phyloP scores from a whole-genome alignment of 2,329 filamentous ascomycete species.

The Aspergillus sojae region DNA sequence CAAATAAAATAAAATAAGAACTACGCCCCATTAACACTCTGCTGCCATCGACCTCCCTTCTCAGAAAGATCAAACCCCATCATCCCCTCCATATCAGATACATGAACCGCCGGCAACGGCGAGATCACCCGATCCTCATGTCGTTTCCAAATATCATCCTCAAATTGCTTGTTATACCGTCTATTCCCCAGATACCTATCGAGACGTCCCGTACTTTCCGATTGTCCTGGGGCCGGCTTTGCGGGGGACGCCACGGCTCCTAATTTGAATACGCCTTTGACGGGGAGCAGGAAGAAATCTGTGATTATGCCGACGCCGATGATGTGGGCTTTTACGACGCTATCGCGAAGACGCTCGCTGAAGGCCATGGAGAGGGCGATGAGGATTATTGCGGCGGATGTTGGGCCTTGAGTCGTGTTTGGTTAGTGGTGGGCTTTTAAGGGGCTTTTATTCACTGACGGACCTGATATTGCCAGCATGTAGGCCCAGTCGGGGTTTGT shows the following conservation, averaged over 20 bases:
- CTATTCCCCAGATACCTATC: conserved; percentile 30
- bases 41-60: conserved; percentile 10
- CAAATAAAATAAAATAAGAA: not conserved
- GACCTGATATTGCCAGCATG: conserved; percentile 35
- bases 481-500: conserved; percentile 38
- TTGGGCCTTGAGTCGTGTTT: conserved; percentile 27
- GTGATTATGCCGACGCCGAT: conserved; percentile 24
- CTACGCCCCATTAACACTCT: not conserved
- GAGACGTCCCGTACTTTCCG: conserved; percentile 28
- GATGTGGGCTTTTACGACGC: conserved; percentile 26
- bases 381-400: conserved; percentile 56
- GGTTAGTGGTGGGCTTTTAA: not conserved
- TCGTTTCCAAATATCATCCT: conserved; percentile 36
- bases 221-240: conserved; percentile 7
- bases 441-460: not conserved
- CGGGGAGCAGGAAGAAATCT: conserved; percentile 27
- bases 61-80: conserved; percentile 11
- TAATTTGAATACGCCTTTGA: conserved; percentile 17
- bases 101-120: conserved; percentile 15
- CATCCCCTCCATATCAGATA: conserved; percentile 10
- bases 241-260: not conserved
- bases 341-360: conserved; percentile 40
- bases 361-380: conserved; percentile 60
- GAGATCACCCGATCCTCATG: conserved; percentile 23
- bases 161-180: conserved; percentile 22